Conservation (phyloP, 805 yeast genomes). For the Saccharomycodes ludwigii region DNA sequence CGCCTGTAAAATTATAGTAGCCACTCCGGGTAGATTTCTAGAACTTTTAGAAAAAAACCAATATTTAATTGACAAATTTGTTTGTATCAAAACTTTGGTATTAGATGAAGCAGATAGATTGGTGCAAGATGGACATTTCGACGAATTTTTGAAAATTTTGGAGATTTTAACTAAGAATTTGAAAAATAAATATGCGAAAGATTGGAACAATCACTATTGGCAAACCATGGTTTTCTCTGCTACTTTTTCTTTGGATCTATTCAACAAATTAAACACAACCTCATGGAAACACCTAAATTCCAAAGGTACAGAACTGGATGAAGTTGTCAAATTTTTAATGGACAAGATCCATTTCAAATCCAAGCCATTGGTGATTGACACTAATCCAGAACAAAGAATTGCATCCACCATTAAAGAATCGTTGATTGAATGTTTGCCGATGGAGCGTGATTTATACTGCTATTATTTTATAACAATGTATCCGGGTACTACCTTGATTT, state of each 20-base stretch:
- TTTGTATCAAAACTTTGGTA: conserved; percentile 40
- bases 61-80: conserved; percentile 27
- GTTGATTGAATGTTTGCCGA: conserved; percentile 79
- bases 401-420: conserved; percentile 72
- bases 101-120: conserved; percentile 95
- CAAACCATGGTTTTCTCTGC: conserved; percentile 95
- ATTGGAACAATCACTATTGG: conserved; percentile 37
- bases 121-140: conserved; percentile 91
- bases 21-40: conserved; percentile 89
- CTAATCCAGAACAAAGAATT: conserved; percentile 74
- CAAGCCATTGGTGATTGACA: conserved; percentile 65
- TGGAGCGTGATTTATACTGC: conserved; percentile 79
- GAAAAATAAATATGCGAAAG: conserved; percentile 11
- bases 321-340: conserved; percentile 53
- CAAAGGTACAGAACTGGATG: conserved; percentile 31
- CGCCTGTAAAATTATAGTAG: conserved; percentile 63
- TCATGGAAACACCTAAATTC: conserved; percentile 17
- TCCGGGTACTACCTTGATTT: conserved; percentile 82
- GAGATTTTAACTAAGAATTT: conserved; percentile 40
- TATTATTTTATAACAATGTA: conserved; percentile 79
- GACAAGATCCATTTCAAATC: conserved; percentile 61
- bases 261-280: conserved; percentile 52
- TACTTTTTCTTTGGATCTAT: conserved; percentile 74
- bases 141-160: conserved; percentile 74
- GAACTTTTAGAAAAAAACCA: conserved; percentile 63